These are phyloP conservation scores for Ustilago shanxiensis DNA, from an alignment of 1,284 basidiomycete genomes.

Conservation along the genomic window DNA sequence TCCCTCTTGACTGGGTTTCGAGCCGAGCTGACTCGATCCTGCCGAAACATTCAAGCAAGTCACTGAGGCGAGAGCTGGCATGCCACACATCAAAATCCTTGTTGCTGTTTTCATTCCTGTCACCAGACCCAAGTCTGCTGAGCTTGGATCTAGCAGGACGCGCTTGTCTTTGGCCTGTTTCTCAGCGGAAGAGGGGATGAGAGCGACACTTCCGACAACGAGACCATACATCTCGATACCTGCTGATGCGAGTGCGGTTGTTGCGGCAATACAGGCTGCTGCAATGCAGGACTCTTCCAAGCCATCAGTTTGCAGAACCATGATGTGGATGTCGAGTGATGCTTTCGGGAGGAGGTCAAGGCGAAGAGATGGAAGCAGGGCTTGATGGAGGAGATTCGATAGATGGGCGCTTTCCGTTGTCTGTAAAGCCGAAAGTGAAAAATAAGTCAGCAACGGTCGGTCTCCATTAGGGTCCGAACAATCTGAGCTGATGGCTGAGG, in stretches of 20 bases:
- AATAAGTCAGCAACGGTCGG: not conserved
- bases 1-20: not conserved
- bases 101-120: slow-evolving; percentile 68
- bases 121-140: slow-evolving; percentile 75
- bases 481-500: not conserved
- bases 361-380: slow-evolving; percentile 85
- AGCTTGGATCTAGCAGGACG: slow-evolving; percentile 81
- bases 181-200: slow-evolving; percentile 30
- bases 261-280: slow-evolving; percentile 83
- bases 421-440: slow-evolving; percentile 72
- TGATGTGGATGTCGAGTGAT: slow-evolving; percentile 89
- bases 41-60: slow-evolving; percentile 72
- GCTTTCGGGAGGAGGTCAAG: slow-evolving; percentile 93
- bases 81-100: slow-evolving; percentile 79
- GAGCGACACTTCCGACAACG: slow-evolving; percentile 81
- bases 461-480: no score
- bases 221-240: slow-evolving; percentile 88
- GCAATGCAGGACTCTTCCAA: slow-evolving; percentile 73
- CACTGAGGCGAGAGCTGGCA: slow-evolving; percentile 89
- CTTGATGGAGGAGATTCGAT: slow-evolving; percentile 85
- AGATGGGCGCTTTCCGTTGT: slow-evolving; percentile 92
- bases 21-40: slow-evolving; percentile 17
- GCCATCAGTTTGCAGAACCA: slow-evolving; percentile 90
- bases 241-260: slow-evolving; percentile 87
- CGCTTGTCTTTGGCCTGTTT: slow-evolving; percentile 64